Evolutionary conservation across 164 flowering plant genomes (phyloP).

Genomic region (Berberis thunbergii): DNA sequence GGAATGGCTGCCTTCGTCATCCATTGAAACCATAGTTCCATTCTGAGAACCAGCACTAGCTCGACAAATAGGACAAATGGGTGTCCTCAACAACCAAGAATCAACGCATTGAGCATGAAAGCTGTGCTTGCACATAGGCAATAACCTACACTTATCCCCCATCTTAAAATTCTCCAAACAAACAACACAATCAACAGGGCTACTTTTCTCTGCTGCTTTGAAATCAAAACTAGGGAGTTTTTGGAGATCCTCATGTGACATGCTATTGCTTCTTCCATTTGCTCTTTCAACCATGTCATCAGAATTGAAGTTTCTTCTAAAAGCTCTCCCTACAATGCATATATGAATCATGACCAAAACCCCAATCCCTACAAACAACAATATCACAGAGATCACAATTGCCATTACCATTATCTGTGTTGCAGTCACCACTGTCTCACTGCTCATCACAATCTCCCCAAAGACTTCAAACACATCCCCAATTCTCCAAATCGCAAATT

Average conservation of each 20-base stretch:
- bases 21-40: background rate
- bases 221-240: slow-evolving; percentile 53
- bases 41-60: slow-evolving; percentile 13
- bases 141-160: slow-evolving; percentile 38
- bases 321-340: slow-evolving; percentile 49
- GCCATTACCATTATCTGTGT: slow-evolving; percentile 37
- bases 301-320: slow-evolving; percentile 22
- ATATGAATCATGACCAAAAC: slow-evolving; percentile 42
- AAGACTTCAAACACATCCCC: background rate
- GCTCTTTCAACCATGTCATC: slow-evolving; percentile 3
- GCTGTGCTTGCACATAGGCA: slow-evolving; percentile 37
- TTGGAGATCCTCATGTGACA: slow-evolving; percentile 45
- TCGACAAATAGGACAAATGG: slow-evolving; percentile 42
- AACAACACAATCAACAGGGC: slow-evolving; percentile 35
- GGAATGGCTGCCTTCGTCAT: slow-evolving; percentile 10
- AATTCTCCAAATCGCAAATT: too few relatives aligned
- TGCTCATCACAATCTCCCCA: slow-evolving; percentile 15
- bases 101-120: slow-evolving; percentile 46
- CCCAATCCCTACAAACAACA: slow-evolving; percentile 40
- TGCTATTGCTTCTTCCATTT: slow-evolving; percentile 15
- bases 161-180: slow-evolving; percentile 37
- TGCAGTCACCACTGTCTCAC: slow-evolving; percentile 9
- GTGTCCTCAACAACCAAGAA: slow-evolving; percentile 35
- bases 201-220: slow-evolving; percentile 20
- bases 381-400: slow-evolving; percentile 34